Conservation (phyloP, 2,329 filamentous ascomycete genomes). For the Chrysoporthe puriensis region DNA sequence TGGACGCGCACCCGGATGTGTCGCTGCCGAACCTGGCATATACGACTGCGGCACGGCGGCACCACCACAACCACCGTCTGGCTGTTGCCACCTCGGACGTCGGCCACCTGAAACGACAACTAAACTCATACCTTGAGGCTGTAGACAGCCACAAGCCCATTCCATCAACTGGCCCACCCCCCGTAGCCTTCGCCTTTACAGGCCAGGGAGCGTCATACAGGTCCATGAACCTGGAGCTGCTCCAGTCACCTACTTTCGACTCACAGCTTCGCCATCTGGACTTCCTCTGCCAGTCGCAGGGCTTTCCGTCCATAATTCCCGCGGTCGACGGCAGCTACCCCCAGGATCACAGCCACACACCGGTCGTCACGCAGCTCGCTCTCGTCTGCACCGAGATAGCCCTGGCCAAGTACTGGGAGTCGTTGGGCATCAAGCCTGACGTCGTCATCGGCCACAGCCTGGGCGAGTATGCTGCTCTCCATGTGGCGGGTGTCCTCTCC, state of each 20-base stretch:
- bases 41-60: conserved; percentile 55
- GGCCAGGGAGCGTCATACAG: conserved; percentile 47
- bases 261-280: conserved; percentile 41
- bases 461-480: conserved; percentile 70
- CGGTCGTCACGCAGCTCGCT: conserved; percentile 42
- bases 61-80: conserved; percentile 40
- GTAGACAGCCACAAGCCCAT: conserved; percentile 33
- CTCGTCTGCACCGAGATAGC: conserved; percentile 47
- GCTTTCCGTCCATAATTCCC: conserved; percentile 44
- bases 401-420: conserved; percentile 45
- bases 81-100: conserved; percentile 33
- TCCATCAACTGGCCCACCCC: conserved; percentile 30
- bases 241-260: conserved; percentile 38
- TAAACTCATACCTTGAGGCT: conserved; percentile 24
- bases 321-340: conserved; percentile 46
- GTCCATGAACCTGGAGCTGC: conserved; percentile 41
- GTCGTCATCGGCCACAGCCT: conserved; percentile 60
- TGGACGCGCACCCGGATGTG: conserved; percentile 42
- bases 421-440: conserved; percentile 49
- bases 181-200: conserved; percentile 47
- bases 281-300: conserved; percentile 34
- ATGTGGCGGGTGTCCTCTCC: conserved; percentile 67
- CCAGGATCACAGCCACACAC: conserved; percentile 27
- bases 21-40: conserved; percentile 53
- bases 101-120: conserved; percentile 33